A percentile compares a stretch with the other conserved stretches of the same genome.
phyloP scores from a whole-genome alignment of 345 rosid genomes.

The Brassica napus region DNA sequence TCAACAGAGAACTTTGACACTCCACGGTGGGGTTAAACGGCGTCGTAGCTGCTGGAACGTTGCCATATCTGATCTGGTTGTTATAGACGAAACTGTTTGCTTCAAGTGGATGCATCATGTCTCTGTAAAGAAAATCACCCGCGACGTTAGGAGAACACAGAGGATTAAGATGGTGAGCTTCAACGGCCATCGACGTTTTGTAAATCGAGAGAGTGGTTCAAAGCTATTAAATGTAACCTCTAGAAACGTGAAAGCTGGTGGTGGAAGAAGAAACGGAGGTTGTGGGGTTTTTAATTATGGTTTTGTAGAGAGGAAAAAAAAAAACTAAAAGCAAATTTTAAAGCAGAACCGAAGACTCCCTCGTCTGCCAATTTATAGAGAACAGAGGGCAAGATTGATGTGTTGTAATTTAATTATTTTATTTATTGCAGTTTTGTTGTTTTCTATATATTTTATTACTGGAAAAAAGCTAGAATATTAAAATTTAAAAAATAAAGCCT shows the following conservation, averaged over 20 bases:
- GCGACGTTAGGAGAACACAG: slow-evolving; percentile 39
- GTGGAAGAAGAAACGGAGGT: slow-evolving; percentile 22
- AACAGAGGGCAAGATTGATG: slow-evolving; percentile 39
- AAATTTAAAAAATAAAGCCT: slow-evolving; percentile 4
- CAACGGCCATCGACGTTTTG: slow-evolving; percentile 55
- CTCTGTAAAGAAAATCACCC: slow-evolving; percentile 42
- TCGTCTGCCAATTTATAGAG: slow-evolving; percentile 44
- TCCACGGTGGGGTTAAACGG: slow-evolving; percentile 25
- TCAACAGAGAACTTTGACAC: slow-evolving; percentile 25
- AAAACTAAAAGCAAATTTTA: slow-evolving; percentile 28
- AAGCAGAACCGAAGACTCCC: slow-evolving; percentile 26
- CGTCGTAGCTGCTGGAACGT: slow-evolving; percentile 34
- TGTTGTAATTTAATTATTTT: background rate
- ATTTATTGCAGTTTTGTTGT: slow-evolving; percentile 6
- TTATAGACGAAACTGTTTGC: slow-evolving; percentile 42
- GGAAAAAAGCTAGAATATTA: background rate
- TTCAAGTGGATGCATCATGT: slow-evolving; percentile 54
- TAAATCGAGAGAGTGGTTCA: background rate
- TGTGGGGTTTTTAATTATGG: slow-evolving; percentile 12
- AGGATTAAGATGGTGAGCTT: slow-evolving; percentile 53
- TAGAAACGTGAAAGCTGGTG: slow-evolving; percentile 27
- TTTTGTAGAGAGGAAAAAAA: slow-evolving; percentile 2
- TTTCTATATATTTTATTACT: background rate
- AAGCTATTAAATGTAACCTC: slow-evolving; percentile 10
- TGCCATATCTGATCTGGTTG: slow-evolving; percentile 47